phyloP scores from a whole-genome alignment of 495 filamentous ascomycete genomes.

The Physcia stellaris region DNA sequence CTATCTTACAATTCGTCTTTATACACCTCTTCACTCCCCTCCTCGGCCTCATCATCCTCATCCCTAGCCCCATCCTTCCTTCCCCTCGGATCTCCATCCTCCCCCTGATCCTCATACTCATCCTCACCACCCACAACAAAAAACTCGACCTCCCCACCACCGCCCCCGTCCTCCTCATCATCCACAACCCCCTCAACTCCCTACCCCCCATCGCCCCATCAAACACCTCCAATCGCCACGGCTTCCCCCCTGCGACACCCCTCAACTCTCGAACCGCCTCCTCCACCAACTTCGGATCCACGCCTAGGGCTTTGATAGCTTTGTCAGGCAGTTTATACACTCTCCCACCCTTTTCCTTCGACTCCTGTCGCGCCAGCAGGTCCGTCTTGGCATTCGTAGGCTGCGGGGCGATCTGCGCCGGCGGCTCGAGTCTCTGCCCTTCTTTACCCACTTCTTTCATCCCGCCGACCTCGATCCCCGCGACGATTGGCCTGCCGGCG shows the following conservation, averaged over 20 bases:
- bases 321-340: conserved; percentile 39
- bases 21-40: conserved; percentile 38
- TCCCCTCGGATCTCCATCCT: conserved; percentile 11
- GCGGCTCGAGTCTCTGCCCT: conserved; percentile 42
- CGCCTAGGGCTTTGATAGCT: conserved; percentile 51
- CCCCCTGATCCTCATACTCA: conserved; percentile 1
- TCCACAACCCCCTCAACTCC: conserved; percentile 32
- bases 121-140: conserved; percentile 21
- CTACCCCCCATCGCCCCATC: conserved; percentile 31
- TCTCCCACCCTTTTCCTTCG: conserved; percentile 38
- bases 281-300: conserved; percentile 57
- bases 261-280: conserved; percentile 42
- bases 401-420: conserved; percentile 25
- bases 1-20: conserved; percentile 44
- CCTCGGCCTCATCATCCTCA: conserved; percentile 15
- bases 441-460: conserved; percentile 41
- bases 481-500: conserved; percentile 33
- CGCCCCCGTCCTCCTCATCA: conserved; percentile 21
- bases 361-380: conserved; percentile 32
- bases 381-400: conserved; percentile 27
- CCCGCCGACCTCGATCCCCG: conserved; percentile 46
- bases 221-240: conserved; percentile 35
- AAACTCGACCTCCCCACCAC: conserved; percentile 22
- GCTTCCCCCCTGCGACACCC: conserved; percentile 27
- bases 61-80: conserved; percentile 6